Base-by-base conservation (phyloP, 2,329 filamentous ascomycete genomes). In the Aspergillus puulaauensis region DNA sequence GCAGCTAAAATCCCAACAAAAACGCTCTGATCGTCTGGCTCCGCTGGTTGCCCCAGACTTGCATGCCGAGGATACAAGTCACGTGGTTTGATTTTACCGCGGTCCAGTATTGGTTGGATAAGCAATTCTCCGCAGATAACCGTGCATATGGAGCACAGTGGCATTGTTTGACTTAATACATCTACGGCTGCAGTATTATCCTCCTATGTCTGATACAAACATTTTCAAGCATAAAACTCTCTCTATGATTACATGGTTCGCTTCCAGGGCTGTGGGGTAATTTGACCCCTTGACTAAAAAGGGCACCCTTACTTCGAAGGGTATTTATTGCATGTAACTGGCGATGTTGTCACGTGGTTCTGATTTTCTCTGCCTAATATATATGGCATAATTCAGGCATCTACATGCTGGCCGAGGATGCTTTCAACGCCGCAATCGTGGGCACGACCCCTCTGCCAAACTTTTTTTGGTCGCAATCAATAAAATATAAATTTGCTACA, bases 1-100 rank as follows among this genome's bases (percentile, higher is more conserved):
- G 33, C 33, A 35, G 19, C 43, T 55, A 43, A 54, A 58, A 40
- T 61, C 58, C 52, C 57, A 56, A 59, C 57, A 56, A 54, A 59
- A 59, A 11, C 23, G 33, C 8, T 44, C 37, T 39, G 56, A 53
- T 54, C 45, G 50, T 15, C 50, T 39, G 44, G 15, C 19, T 52
- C 54, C 55, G 33, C 21, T 21, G 41, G 43, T 43, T 54, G 49
- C 56, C 56, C 51, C 56, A 54, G 56, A 49, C 40, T n/a, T 46
- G 17, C 14, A 12, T 48, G 41, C 50, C 44, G 33, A 31, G 44
- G 54, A 40, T 52, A 19, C 1, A 2, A 3, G 6, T 43, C 56
- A 57, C 56, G 50, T 57, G 56, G 40, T n/a, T 3, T 5, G 14
- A n/a, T 15, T n/a, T 37, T 11, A n/a, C 48, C 23, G 11, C 15